These are phyloP conservation scores for Pelargonium australe DNA, from an alignment of 441 rosid genomes.

Conservation along the genomic window DNA sequence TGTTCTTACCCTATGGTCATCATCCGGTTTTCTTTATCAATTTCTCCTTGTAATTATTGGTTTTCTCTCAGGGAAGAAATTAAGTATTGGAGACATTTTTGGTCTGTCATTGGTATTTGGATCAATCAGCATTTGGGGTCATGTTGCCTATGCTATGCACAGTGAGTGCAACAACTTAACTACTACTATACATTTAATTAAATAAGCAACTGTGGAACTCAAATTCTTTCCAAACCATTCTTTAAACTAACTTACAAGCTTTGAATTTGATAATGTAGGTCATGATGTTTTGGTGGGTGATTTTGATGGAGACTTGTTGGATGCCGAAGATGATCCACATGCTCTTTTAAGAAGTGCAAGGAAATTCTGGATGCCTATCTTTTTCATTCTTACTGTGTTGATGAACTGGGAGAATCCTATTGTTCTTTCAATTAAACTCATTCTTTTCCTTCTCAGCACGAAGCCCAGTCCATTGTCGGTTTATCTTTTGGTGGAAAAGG, in stretches of 20 bases:
- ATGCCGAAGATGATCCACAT: constrained; percentile 24
- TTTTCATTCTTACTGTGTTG: constrained; percentile 35
- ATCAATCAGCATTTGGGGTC: constrained; percentile 20
- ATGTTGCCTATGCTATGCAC: constrained; percentile 33
- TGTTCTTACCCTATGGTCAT: background rate
- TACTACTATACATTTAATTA: background rate
- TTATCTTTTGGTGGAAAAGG: constrained; percentile 44
- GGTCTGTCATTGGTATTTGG: constrained; percentile 30
- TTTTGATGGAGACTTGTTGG: constrained; percentile 14
- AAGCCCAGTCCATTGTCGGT: constrained; percentile 50
- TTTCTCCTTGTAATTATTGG: background rate
- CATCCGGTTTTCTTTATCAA: background rate
- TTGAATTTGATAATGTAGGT: constrained; percentile 27
- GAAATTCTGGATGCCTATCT: constrained; percentile 44
- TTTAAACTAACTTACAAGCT: background rate
- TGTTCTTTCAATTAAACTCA: constrained; percentile 23
- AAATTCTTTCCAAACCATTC: background rate
- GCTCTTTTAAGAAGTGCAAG: constrained; percentile 27
- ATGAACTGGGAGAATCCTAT: constrained; percentile 37
- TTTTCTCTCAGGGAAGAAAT: constrained; percentile 28
- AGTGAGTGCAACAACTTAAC: constrained; percentile 27
- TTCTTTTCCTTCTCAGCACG: constrained; percentile 40
- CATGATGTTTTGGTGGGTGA: constrained; percentile 29
- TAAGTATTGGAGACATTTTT: constrained; percentile 21
- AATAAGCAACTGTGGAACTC: background rate